A percentile compares a stretch with the other conserved stretches of the same genome.
These are phyloP conservation scores for Jatropha multifida DNA, from an alignment of 441 rosid species.

Conservation along the genomic window DNA sequence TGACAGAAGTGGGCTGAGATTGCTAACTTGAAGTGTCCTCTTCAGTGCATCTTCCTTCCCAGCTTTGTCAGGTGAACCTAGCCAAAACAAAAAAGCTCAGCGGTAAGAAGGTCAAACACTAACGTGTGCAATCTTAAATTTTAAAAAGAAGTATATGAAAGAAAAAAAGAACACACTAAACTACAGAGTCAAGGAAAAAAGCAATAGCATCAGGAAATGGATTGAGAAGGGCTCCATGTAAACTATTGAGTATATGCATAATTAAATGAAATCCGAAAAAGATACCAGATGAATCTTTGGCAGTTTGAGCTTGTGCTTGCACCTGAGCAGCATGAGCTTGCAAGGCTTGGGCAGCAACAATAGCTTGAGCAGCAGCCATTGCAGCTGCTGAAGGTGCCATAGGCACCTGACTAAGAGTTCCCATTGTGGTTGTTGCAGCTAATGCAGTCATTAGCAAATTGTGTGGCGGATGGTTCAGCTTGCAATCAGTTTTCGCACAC, in stretches of 20 bases:
- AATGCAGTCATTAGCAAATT: conserved; percentile 89
- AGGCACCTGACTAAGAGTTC: conserved; percentile 87
- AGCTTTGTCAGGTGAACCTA: conserved; percentile 64
- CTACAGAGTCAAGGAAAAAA: neutral
- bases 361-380: conserved; percentile 99
- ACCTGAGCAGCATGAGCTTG: conserved; percentile 99
- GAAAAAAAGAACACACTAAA: neutral
- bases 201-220: conserved; percentile 1
- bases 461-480: conserved; percentile 91
- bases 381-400: conserved; percentile 99
- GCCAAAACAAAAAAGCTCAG: conserved; percentile 23
- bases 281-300: conserved; percentile 73
- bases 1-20: conserved; percentile 91
- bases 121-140: neutral
- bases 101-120: conserved; percentile 1
- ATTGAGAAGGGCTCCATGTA: neutral
- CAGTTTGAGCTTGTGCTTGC: conserved; percentile 80
- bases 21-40: conserved; percentile 96
- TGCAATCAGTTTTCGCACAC: conserved; percentile 82
- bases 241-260: neutral
- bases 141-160: neutral
- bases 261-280: conserved; percentile 8
- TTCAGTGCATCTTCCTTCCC: conserved; percentile 65
- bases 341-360: conserved; percentile 98
- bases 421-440: conserved; percentile 88